A percentile compares a stretch with the other conserved stretches of the same genome.
phyloP scores from a whole-genome alignment of 257 asterid genomes.

The Solanum chilense region DNA sequence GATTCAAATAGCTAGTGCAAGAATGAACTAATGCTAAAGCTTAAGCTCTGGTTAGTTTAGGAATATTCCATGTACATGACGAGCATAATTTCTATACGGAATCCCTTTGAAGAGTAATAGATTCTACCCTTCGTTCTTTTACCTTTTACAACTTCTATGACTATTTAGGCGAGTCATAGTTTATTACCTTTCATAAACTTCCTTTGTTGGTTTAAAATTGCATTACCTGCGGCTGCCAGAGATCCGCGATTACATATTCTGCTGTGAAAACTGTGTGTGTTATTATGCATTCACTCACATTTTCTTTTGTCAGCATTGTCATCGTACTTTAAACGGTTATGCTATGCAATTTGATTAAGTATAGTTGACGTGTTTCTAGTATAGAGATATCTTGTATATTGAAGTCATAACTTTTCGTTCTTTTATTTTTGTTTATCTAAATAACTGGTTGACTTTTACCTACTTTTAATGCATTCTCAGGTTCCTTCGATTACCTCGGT shows the following conservation, averaged over 20 bases:
- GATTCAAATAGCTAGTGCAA: background rate
- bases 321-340: background rate
- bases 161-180: background rate
- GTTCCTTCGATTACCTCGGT: slow-evolving; percentile 15
- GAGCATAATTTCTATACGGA: background rate
- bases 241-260: background rate
- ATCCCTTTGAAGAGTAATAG: background rate
- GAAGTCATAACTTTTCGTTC: background rate
- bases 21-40: background rate
- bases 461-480: slow-evolving; percentile 8
- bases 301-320: background rate
- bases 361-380: background rate
- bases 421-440: background rate
- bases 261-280: background rate
- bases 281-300: background rate
- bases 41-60: background rate
- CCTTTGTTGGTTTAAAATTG: background rate
- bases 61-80: background rate
- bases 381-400: background rate
- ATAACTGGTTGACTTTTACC: background rate
- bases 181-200: background rate
- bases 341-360: background rate
- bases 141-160: background rate
- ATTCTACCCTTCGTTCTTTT: background rate
- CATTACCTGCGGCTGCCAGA: background rate